A percentile compares a stretch with the other conserved stretches of the same genome.
These are phyloP conservation scores for Stipa capillata DNA, from an alignment of 176 grass and related monocot species.

Conservation along the genomic window DNA sequence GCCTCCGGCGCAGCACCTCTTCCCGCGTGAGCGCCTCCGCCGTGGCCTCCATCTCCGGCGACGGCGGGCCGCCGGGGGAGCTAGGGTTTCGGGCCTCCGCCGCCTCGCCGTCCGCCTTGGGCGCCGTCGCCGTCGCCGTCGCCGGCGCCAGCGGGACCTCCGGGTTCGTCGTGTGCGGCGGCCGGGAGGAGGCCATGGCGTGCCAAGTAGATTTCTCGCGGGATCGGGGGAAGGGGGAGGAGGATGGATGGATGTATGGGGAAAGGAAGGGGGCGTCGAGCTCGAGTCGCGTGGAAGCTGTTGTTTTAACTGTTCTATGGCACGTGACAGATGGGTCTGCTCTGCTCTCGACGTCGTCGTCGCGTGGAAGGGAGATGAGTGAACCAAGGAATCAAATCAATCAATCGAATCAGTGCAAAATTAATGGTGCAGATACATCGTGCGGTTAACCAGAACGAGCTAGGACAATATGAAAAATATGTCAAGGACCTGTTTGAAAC, in stretches of 20 bases:
- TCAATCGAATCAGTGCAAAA: too few relatives aligned
- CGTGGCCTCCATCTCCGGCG: conserved; percentile 28
- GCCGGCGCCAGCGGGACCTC: background rate
- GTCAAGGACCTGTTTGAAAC: too few relatives aligned
- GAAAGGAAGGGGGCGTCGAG: background rate
- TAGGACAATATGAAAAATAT: too few relatives aligned
- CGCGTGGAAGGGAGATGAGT: too few relatives aligned
- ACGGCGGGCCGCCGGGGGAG: background rate
- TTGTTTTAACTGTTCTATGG: background rate
- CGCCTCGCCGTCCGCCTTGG: background rate
- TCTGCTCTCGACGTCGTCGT: too few relatives aligned
- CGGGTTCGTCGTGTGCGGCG: background rate
- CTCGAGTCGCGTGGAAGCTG: background rate
- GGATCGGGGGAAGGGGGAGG: background rate
- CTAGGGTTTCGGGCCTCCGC: conserved; percentile 4
- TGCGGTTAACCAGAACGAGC: too few relatives aligned
- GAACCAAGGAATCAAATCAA: too few relatives aligned
- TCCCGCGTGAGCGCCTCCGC: conserved; percentile 67
- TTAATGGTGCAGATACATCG: too few relatives aligned
- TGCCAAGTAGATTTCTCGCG: background rate
- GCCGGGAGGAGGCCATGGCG: conserved; percentile 18
- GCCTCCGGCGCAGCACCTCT: conserved; percentile 69
- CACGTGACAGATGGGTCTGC: background rate
- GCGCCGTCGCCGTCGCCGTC: too few relatives aligned
- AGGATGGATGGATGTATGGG: background rate